phyloP scores from a whole-genome alignment of 257 asterid species.

The Buddleja alternifolia region DNA sequence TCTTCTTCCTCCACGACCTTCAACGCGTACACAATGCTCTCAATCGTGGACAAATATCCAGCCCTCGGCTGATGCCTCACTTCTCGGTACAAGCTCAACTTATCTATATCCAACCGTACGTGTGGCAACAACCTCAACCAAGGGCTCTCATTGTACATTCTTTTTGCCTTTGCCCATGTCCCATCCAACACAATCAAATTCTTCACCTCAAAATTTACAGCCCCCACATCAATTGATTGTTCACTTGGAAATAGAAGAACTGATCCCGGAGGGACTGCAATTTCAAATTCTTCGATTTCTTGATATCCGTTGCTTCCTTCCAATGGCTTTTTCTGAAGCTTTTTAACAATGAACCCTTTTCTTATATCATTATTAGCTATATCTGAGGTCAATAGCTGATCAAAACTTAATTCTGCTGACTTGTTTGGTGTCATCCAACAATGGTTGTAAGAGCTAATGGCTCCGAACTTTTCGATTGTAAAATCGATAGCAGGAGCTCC shows the following conservation, averaged over 20 bases:
- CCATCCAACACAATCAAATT: conserved; percentile 86
- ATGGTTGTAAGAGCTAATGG: conserved; percentile 31
- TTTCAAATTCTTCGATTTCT: conserved; percentile 63
- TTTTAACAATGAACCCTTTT: conserved; percentile 65
- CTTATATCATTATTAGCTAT: conserved; percentile 33
- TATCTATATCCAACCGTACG: conserved; percentile 56
- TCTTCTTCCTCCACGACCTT: conserved; percentile 69
- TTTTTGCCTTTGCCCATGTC: conserved; percentile 91
- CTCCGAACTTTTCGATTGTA: conserved; percentile 56
- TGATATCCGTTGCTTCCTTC: conserved; percentile 35
- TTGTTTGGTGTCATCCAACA: conserved; percentile 11
- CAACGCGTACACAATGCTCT: conserved; percentile 87
- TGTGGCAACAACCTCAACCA: conserved; percentile 91
- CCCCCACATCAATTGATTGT: conserved; percentile 47
- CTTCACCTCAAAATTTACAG: conserved; percentile 57
- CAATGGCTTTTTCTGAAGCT: conserved; percentile 38
- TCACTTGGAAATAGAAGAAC: conserved; percentile 83
- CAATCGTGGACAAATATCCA: conserved; percentile 86
- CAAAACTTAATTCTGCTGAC: conserved; percentile 34
- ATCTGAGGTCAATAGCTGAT: conserved; percentile 36
- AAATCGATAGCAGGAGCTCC: conserved; percentile 32
- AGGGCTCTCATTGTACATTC: conserved; percentile 89
- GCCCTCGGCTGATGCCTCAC: conserved; percentile 91
- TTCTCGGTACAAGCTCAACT: conserved; percentile 74
- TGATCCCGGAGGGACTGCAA: conserved; percentile 62